Percentiles rank a stretch among this genome's conserved stretches.
phyloP scores from a whole-genome alignment of 108 stramenopile species.

The Cyclostephanos tholiformis region DNA sequence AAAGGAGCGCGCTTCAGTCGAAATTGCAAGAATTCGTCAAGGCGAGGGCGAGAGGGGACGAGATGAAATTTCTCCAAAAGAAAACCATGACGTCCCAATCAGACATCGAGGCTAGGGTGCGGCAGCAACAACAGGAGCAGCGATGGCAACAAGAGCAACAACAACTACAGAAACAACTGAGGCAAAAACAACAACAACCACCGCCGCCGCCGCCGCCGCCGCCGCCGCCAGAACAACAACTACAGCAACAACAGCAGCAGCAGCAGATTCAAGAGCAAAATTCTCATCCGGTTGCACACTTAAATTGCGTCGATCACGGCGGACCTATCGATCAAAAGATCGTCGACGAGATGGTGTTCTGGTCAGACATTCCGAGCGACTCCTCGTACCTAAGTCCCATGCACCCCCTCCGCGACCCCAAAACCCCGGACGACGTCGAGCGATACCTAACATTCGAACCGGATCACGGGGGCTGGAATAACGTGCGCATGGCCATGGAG shows the following conservation, averaged over 20 bases:
- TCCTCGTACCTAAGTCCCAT: slow-evolving; percentile 55
- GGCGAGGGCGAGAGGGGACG: neutral
- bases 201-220: too few species aligned
- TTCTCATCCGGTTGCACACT: slow-evolving; percentile 42
- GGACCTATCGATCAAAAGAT: slow-evolving; percentile 40
- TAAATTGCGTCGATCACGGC: slow-evolving; percentile 51
- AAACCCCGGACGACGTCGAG: slow-evolving; percentile 26
- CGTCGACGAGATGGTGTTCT: slow-evolving; percentile 85
- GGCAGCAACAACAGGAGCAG: slow-evolving; percentile 3
- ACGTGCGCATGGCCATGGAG: slow-evolving; percentile 65
- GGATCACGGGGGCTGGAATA: slow-evolving; percentile 65
- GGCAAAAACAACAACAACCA: too few species aligned
- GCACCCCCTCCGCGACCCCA: slow-evolving; percentile 30
- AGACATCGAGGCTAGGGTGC: neutral
- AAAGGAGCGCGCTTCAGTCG: neutral
- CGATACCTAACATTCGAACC: slow-evolving; percentile 90
- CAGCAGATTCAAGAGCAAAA: slow-evolving; percentile 11
- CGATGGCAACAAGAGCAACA: neutral
- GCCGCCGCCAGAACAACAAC: too few species aligned
- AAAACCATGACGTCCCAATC: neutral
- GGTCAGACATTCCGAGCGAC: slow-evolving; percentile 79
- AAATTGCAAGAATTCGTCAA: slow-evolving; percentile 1
- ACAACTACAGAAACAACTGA: neutral
- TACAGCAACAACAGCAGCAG: slow-evolving; percentile 7
- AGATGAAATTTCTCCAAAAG: neutral